phyloP scores from a whole-genome alignment of 257 asterid genomes.

The Craterostigma plantagineum region DNA sequence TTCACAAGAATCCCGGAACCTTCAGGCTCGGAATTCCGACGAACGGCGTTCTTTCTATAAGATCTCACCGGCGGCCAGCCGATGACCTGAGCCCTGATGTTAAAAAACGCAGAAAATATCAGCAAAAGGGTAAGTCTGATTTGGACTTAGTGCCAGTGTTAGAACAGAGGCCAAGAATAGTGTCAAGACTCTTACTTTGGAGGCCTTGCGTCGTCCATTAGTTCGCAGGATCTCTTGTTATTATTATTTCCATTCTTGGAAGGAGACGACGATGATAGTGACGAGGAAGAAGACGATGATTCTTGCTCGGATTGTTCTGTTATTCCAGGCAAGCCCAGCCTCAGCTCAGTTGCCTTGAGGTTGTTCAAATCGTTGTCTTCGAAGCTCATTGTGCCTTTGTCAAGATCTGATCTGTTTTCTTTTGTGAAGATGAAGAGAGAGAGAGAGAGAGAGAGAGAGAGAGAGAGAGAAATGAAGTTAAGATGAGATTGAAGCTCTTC shows the following conservation, averaged over 20 bases:
- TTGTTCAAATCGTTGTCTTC: slow-evolving; percentile 9
- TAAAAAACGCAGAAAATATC: no score
- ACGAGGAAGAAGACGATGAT: slow-evolving; percentile 9
- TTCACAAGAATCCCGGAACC: slow-evolving; percentile 17
- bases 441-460: no score
- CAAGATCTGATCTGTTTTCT: slow-evolving; percentile 11
- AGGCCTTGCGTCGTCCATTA: no score
- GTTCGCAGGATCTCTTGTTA: no score
- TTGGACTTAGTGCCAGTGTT: no score
- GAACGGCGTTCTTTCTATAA: slow-evolving; percentile 10
- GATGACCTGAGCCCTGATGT: slow-evolving; percentile 20
- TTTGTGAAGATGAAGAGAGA: background rate
- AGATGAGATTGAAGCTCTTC: background rate
- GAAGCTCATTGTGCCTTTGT: slow-evolving; percentile 7
- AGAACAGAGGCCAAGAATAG: no score
- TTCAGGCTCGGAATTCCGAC: slow-evolving; percentile 4
- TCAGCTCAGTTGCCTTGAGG: slow-evolving; percentile 37
- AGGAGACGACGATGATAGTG: no score
- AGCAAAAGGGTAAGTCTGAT: no score
- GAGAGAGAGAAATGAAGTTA: no score
- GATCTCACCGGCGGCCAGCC: slow-evolving; percentile 35
- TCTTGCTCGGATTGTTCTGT: slow-evolving; percentile 18
- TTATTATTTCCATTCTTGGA: no score
- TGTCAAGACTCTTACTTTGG: no score
- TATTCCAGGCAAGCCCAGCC: slow-evolving; percentile 40